Conservation (phyloP, 768 basidiomycete species). For the Kwoniella sp. region DNA sequence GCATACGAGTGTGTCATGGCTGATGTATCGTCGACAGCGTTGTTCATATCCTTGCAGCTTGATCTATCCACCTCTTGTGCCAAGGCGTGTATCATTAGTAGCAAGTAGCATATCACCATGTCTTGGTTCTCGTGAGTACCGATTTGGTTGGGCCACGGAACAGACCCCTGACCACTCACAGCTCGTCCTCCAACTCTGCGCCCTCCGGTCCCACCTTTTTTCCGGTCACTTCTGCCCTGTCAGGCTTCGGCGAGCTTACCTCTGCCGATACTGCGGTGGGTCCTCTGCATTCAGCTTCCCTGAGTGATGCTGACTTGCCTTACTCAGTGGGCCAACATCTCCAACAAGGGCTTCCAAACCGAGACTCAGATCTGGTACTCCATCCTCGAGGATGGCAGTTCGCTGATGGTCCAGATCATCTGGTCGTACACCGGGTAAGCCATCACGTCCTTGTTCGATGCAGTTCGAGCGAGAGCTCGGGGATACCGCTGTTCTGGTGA, state of each 20-base stretch:
- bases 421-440: constrained; percentile 82
- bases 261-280: constrained; percentile 47
- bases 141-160: not conserved
- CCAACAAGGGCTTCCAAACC: constrained; percentile 68
- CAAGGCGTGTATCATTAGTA: too few species aligned
- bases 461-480: too few species aligned
- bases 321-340: constrained; percentile 65
- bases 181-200: constrained; percentile 11
- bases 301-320: too few species aligned
- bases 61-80: too few species aligned
- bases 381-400: constrained; percentile 70
- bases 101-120: constrained; percentile 9
- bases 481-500: constrained; percentile 11
- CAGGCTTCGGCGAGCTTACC: constrained; percentile 36
- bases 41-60: too few species aligned
- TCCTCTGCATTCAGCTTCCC: constrained; percentile 53
- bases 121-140: constrained; percentile 35
- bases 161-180: not conserved
- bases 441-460: not conserved
- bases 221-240: constrained; percentile 61
- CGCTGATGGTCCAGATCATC: constrained; percentile 77
- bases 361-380: constrained; percentile 90
- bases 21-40: too few species aligned
- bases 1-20: too few species aligned
- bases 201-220: constrained; percentile 62